Base-by-base conservation (phyloP, 257 asterid genomes). In the Solanum chilense region DNA sequence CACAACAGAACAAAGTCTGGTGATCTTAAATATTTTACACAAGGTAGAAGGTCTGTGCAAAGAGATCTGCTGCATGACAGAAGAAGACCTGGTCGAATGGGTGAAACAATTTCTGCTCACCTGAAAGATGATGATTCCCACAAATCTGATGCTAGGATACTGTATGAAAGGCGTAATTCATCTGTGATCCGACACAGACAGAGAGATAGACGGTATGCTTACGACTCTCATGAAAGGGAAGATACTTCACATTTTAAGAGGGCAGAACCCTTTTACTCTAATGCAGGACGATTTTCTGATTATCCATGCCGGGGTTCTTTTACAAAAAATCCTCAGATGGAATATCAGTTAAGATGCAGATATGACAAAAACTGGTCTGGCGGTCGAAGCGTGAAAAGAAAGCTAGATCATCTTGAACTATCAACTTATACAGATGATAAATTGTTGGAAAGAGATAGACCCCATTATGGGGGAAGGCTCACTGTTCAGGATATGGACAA, bases 41-140 rank as follows among this genome's bases (percentile, higher is more conserved):
- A 91, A 88, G 76, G 90, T 88, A 86, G 90, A 89, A 86, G 37
- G 83, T 83, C 86, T 77, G 27, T 74, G 31, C 68, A 31, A 78
- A 88, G 90, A 83, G 87, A 86, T 11, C 82, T 87, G 44, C 76
- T 35, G 77, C 89, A 68, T 64, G 85, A 75, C 23, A 85, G 70
- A 23, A 83, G 86, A 88, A 89, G 88, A 86, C 86, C 85, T 78
- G 69, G 75, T 70, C 74, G 87, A 88, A 62, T 70, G 86, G 62
- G 87, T 41, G 82, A 66, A 86, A 49, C 77, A 83, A 86, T 88
- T 88, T 87, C 82, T 45, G 16, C 45, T 81, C 86, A 66, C 76
- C 58, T 80, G 69, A 70, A 88, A 62, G 86, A 80, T 90, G 88
- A 88, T 83, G 90, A 87, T 83, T 91, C 88, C 68, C 56, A 86